These are phyloP conservation scores for Ramaria sp. DNA, from an alignment of 768 basidiomycete genomes.

Conservation along the genomic window DNA sequence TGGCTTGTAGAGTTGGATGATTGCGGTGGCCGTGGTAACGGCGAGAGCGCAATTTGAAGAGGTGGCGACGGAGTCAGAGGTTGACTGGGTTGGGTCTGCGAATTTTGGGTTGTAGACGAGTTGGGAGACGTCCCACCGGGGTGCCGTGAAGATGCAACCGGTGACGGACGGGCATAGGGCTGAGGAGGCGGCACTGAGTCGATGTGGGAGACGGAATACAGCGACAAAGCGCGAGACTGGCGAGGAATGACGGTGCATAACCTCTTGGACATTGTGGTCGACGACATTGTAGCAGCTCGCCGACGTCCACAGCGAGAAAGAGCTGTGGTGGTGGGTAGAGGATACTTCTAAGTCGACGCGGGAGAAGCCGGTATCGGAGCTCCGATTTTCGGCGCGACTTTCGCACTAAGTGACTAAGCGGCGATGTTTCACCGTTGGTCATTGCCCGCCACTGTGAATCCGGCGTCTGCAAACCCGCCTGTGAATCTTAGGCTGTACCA, in stretches of 20 bases:
- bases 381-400: not conserved
- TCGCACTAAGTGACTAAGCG: not conserved
- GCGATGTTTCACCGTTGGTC: too few relatives aligned
- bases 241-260: constrained; percentile 5
- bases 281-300: not conserved
- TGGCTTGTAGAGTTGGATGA: not conserved
- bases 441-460: too few relatives aligned
- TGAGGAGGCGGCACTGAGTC: constrained; percentile 5
- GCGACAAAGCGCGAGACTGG: constrained; percentile 3
- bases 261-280: constrained; percentile 1
- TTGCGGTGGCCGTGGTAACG: not conserved
- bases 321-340: not conserved
- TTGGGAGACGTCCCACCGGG: not conserved
- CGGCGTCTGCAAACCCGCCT: too few relatives aligned
- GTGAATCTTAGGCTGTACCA: too few relatives aligned
- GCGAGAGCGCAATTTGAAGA: not conserved
- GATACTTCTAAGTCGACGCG: not conserved
- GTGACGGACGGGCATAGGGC: constrained; percentile 7
- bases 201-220: constrained; percentile 1
- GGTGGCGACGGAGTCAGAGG: not conserved
- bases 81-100: constrained; percentile 1
- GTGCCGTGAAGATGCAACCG: constrained; percentile 1
- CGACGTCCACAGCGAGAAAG: not conserved
- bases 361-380: not conserved
- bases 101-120: not conserved